Evolutionary conservation across 768 basidiomycete species (phyloP).

Genomic region (Tulasnella sp.): DNA sequence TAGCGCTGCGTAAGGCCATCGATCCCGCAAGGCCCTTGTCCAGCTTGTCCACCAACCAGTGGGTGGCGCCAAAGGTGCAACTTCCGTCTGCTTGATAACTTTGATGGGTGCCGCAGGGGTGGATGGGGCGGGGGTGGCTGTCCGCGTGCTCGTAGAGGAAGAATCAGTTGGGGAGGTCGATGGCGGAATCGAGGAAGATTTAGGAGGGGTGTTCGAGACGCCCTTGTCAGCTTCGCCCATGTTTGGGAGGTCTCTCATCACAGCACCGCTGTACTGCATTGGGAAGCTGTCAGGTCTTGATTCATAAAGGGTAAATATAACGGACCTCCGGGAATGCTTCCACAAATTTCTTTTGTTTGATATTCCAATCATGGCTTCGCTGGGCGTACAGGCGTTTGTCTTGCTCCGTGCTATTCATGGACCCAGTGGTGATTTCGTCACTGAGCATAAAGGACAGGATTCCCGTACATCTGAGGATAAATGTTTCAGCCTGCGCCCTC

Average conservation of each 20-base stretch:
- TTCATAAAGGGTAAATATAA: conserved; percentile 14
- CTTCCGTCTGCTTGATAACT: conserved; percentile 2
- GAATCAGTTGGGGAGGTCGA: conserved; percentile 22
- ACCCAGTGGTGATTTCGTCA: conserved; percentile 95
- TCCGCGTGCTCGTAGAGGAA: conserved; percentile 17
- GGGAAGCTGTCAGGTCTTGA: conserved; percentile 8
- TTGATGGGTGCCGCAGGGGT: conserved; percentile 20
- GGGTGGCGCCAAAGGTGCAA: conserved; percentile 17
- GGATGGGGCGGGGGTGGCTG: conserved; percentile 17
- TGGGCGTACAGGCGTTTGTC: conserved; percentile 69
- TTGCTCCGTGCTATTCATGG: conserved; percentile 61
- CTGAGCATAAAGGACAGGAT: conserved; percentile 89
- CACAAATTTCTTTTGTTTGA: conserved; percentile 62
- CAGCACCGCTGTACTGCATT: conserved; percentile 53
- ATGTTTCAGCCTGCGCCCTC: conserved; percentile 11
- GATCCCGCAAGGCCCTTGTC: conserved; percentile 9
- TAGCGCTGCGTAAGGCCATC: conserved; percentile 12
- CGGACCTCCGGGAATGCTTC: conserved; percentile 83
- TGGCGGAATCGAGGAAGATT: too few species aligned
- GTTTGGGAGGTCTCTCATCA: conserved; percentile 69
- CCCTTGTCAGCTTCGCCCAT: conserved; percentile 79
- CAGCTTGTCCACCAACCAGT: not conserved
- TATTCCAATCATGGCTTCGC: conserved; percentile 77
- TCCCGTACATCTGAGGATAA: conserved; percentile 61
- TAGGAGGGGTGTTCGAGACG: conserved; percentile 32